Conservation (phyloP, 1,139 yeast genomes). For the Pichia terricola region DNA sequence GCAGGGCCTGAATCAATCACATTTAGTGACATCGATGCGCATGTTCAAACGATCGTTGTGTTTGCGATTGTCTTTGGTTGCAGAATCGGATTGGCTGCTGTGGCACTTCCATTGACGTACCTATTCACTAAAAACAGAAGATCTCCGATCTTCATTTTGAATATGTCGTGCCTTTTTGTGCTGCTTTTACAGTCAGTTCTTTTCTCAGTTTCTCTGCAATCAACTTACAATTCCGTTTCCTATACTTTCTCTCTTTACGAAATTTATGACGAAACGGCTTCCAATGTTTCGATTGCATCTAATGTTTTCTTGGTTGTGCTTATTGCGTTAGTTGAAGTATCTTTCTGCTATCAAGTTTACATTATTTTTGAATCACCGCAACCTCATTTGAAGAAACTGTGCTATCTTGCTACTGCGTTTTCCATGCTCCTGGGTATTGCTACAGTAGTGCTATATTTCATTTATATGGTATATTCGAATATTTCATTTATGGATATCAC, state of each 20-base stretch:
- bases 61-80: conserved; percentile 35
- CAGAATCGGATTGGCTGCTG: conserved; percentile 35
- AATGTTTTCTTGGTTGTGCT: conserved; percentile 52
- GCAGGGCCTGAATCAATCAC: conserved; percentile 25
- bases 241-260: conserved; percentile 42
- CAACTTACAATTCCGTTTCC: conserved; percentile 42
- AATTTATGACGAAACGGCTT: conserved; percentile 27
- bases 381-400: conserved; percentile 26
- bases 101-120: conserved; percentile 29
- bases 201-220: conserved; percentile 43
- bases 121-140: conserved; percentile 39
- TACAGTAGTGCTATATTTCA: conserved; percentile 46
- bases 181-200: conserved; percentile 50
- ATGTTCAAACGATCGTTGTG: conserved; percentile 24
- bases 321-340: conserved; percentile 48
- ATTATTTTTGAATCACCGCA: conserved; percentile 56
- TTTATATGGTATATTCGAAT: conserved; percentile 31
- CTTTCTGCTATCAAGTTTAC: conserved; percentile 62
- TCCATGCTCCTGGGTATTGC: conserved; percentile 38
- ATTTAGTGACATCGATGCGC: conserved; percentile 29
- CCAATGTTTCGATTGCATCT: conserved; percentile 44
- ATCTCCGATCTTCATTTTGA: conserved; percentile 63
- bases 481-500: conserved; percentile 25
- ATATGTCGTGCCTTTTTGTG: conserved; percentile 47
- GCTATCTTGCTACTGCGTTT: conserved; percentile 31